Evolutionary conservation across 768 basidiomycete genomes (phyloP).

Genomic region (Serendipita sp.): DNA sequence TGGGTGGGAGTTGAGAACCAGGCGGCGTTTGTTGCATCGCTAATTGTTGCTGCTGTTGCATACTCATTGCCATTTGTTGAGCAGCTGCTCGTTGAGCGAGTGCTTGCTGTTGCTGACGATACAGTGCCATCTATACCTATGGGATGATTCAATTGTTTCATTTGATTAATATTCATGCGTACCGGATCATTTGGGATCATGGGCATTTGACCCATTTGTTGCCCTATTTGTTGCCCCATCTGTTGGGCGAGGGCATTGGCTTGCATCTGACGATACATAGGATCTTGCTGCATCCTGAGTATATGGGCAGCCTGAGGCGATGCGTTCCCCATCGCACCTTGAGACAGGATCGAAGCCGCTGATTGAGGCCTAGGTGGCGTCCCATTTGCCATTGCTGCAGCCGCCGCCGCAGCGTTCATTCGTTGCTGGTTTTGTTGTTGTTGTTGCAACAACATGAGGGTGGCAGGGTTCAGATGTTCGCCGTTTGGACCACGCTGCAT

Average conservation of each 20-base stretch:
- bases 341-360: background rate
- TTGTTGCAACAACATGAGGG: background rate
- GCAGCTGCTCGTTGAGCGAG: background rate
- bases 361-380: background rate
- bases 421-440: slow-evolving; percentile 2
- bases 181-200: background rate
- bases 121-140: background rate
- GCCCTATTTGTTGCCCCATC: background rate
- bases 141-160: background rate
- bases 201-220: background rate
- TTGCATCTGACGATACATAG: background rate
- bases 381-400: background rate
- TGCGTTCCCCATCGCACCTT: background rate
- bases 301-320: background rate
- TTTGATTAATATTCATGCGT: background rate
- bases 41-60: background rate
- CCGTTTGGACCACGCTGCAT: background rate
- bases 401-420: background rate
- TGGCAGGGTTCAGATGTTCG: background rate
- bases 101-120: background rate
- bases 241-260: background rate
- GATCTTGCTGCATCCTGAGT: background rate
- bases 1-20: background rate
- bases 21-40: background rate
- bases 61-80: background rate